Conservation (phyloP, 169 alveolate species). For the Plasmodium knowlesi region DNA sequence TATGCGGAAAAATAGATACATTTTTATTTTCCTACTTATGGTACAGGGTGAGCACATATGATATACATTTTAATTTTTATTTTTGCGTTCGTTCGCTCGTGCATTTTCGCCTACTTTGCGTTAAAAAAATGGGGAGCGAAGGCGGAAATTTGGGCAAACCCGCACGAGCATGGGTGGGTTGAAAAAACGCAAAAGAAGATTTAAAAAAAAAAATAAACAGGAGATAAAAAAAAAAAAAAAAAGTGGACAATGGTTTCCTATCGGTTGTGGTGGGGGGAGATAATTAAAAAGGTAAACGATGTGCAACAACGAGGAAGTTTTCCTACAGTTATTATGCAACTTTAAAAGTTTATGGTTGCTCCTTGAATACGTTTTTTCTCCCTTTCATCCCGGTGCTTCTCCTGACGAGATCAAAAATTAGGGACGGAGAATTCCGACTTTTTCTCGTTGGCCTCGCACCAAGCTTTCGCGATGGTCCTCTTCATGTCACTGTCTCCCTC, state of each 20-base stretch:
- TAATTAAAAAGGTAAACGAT: neutral
- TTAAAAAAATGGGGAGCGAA: neutral
- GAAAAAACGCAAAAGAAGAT: neutral
- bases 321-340: neutral
- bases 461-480: conserved; percentile 95
- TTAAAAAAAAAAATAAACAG: neutral
- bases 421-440: conserved; percentile 49
- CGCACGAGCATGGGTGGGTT: neutral
- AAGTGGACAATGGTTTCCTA: neutral
- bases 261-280: neutral
- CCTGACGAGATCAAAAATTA: conserved; percentile 11
- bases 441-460: conserved; percentile 87
- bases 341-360: neutral
- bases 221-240: neutral
- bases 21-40: neutral
- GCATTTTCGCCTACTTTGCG: neutral
- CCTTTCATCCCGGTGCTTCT: neutral
- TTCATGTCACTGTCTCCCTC: conserved; percentile 95
- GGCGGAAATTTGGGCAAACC: neutral
- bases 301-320: neutral
- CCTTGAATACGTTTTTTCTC: neutral
- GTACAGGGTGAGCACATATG: neutral
- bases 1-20: neutral
- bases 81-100: neutral
- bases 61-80: neutral